Conservation (phyloP, 208 protist species). For the Plasmodiophora brassicae region DNA sequence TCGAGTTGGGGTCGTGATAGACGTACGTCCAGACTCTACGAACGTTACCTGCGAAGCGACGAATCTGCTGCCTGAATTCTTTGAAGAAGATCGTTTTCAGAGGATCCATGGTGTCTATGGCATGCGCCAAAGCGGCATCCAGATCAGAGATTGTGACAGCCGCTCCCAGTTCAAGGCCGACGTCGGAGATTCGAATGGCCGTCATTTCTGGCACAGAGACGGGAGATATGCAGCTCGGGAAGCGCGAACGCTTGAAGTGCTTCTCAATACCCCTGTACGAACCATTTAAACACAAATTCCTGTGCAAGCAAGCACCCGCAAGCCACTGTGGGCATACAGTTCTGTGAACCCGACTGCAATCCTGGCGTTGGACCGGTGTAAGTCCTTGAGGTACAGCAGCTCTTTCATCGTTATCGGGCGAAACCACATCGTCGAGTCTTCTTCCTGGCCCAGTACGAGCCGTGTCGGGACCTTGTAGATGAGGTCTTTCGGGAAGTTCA, state of each 20-base stretch:
- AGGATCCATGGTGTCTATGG: neutral
- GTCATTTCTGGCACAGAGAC: neutral
- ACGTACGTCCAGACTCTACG: neutral
- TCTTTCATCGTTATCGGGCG: conserved; percentile 8
- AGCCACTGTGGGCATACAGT: neutral
- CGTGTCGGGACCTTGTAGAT: neutral
- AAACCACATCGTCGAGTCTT: neutral
- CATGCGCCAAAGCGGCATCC: neutral
- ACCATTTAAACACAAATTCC: neutral
- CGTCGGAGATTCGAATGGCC: neutral
- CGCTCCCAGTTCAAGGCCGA: neutral
- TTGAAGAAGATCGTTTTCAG: neutral
- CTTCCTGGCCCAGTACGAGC: neutral
- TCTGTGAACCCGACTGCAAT: neutral
- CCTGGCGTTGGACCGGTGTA: neutral
- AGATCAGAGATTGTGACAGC: neutral
- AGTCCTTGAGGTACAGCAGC: neutral
- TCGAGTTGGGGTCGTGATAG: no score
- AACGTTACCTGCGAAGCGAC: neutral
- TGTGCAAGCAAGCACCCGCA: neutral
- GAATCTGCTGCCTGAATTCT: conserved; percentile 1
- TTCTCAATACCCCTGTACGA: neutral
- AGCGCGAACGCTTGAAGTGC: neutral
- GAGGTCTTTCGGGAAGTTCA: neutral
- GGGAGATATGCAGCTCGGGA: neutral